phyloP scores from a whole-genome alignment of 2,329 filamentous ascomycete species.

The Septoria petroselini region DNA sequence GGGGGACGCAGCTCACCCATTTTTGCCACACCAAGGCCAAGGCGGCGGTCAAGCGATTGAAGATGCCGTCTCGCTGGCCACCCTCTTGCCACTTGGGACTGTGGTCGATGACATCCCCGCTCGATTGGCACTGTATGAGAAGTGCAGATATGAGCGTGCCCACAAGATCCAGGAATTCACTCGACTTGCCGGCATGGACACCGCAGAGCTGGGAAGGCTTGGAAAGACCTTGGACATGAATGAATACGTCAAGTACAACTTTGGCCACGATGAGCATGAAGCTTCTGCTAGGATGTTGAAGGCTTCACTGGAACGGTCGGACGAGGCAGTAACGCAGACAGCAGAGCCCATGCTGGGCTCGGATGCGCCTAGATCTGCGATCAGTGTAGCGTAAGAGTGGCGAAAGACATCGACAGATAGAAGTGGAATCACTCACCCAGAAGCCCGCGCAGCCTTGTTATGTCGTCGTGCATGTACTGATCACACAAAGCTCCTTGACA shows the following conservation, averaged over 20 bases:
- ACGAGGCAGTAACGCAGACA: too few species aligned
- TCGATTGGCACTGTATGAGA: conserved; percentile 57
- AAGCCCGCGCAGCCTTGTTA: too few species aligned
- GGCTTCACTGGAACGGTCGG: too few species aligned
- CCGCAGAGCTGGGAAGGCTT: conserved; percentile 20
- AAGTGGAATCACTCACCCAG: too few species aligned
- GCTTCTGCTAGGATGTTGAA: conserved; percentile 51
- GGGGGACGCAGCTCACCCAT: conserved; percentile 67
- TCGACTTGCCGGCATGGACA: conserved; percentile 46
- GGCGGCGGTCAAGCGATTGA: conserved; percentile 65
- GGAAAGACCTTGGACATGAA: conserved; percentile 11
- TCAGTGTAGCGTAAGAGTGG: too few species aligned
- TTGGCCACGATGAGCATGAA: conserved; percentile 53
- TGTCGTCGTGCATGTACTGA: too few species aligned
- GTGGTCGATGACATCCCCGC: conserved; percentile 48
- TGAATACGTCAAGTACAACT: conserved; percentile 28
- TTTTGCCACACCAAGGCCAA: conserved; percentile 55
- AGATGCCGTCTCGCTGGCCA: conserved; percentile 58
- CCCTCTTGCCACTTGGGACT: conserved; percentile 48
- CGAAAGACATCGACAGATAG: too few species aligned
- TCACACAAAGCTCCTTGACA: too few species aligned
- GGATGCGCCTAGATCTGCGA: too few species aligned
- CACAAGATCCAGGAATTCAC: conserved; percentile 58
- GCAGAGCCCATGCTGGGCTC: too few species aligned
- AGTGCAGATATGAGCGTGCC: conserved; percentile 57